Evolutionary conservation across 2,329 filamentous ascomycete genomes (phyloP), one percentile per base, ranked within the genome.

Genomic region (Pseudocercospora cruenta): DNA sequence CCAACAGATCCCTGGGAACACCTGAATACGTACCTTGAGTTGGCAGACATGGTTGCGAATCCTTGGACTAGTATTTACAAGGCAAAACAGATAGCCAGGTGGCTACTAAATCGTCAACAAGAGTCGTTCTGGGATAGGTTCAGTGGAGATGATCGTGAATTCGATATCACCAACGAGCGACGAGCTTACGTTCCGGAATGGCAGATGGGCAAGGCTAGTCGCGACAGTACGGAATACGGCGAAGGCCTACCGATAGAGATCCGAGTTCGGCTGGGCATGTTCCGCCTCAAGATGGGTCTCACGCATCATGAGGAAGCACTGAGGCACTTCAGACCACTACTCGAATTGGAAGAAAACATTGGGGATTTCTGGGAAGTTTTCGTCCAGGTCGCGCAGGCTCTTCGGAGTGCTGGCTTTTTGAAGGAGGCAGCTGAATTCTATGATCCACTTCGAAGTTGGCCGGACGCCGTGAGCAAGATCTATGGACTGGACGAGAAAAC

Each of bases 1-100:
- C 82, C 84, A 58, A 79, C 75, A 3, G 80, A 82, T 28, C 82
- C 84, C 59, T 99, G 94, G 94, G 89, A 90, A 61, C 91, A 98
- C 76, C 83, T 96, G 49, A 91, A 93, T 67, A 90, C 94, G 62
- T 97, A 95, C 71, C 86, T 93, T 45, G 93, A 97, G 73, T 84
- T 98, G 19, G 88, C 94, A 67, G 88, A 28, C 87, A 89, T 68
- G 57, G 79, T 87, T 9, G 84, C 85, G 43, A 84, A 87, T 62
- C 90, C 89, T 72, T 79, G 83, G 5, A 84, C 89, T 69, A 93
- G 91, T 2, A 85, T 96, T 2, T 78, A 79, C 28, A 87, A 90
- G 68, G 82, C 96, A 12, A 95, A 91, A 76, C 83, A 83, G 1
- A 79, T 97, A 16, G 87, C 91, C 22, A 85, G 96, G 64, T 97